phyloP scores from a whole-genome alignment of 2,329 filamentous ascomycete species.

The Cercospora sp. region DNA sequence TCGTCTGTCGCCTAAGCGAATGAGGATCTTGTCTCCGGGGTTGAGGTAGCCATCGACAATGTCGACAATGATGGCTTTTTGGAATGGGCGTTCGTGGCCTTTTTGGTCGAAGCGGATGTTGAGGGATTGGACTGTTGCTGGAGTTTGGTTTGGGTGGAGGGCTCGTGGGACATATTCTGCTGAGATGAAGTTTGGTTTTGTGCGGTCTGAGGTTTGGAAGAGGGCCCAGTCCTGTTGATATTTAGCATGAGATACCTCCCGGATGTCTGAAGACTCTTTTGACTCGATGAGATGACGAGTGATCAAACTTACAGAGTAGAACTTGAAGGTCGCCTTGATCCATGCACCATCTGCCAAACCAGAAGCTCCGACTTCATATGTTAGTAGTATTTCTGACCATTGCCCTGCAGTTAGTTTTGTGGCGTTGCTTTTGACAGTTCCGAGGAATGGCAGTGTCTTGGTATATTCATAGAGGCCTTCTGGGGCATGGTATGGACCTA shows the following conservation, averaged over 20 bases:
- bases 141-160: constrained; percentile 32
- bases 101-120: constrained; percentile 44
- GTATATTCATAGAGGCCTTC: constrained; percentile 13
- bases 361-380: neutral
- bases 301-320: neutral
- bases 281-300: neutral
- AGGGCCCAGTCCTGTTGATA: neutral
- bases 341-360: neutral
- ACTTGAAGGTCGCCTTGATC: neutral
- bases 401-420: constrained; percentile 5
- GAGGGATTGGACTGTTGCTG: constrained; percentile 41
- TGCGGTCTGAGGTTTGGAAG: neutral
- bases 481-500: constrained; percentile 10
- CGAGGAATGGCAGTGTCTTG: constrained; percentile 13
- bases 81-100: constrained; percentile 43
- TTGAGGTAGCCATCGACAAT: constrained; percentile 44
- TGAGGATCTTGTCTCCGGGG: constrained; percentile 27
- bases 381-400: constrained; percentile 16
- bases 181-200: neutral
- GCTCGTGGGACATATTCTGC: neutral
- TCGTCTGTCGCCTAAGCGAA: too few species aligned
- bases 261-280: too few species aligned
- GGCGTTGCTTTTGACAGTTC: constrained; percentile 6
- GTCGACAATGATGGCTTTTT: constrained; percentile 43
- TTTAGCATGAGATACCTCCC: neutral